Evolutionary conservation across 169 alveolate species (phyloP), one percentile per base, ranked within the genome.

Genomic region (Cyclospora cayetanensis): DNA sequence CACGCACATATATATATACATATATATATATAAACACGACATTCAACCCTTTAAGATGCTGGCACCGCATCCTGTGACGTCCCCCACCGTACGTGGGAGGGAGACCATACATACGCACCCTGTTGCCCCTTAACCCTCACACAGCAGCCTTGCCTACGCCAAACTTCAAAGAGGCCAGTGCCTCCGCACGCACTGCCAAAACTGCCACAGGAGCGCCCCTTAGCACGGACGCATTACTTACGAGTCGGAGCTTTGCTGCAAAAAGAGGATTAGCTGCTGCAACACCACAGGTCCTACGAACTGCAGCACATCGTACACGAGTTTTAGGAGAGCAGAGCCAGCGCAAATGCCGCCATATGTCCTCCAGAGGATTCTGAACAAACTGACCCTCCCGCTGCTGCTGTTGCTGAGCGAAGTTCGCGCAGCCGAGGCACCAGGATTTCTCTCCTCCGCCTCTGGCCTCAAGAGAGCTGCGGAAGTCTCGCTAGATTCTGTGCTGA

Each of bases 251-350:
- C 60, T 46, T 46, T 46, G 60, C 60, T 46, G 60, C 31, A 68
- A 50, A 18, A 68, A 68, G 80, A 37, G 35, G 25, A 68, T 68
- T 4, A 68, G 29, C 39, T 31, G 80, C 43, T 68, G 80, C 43
- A 68, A 37, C 42, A 68, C 35, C 31, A 68, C 52, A 25, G 80
- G 80, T 1, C 80, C 80, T 29, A 68, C 80, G 15, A 68, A 68
- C 25, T 31, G 50, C 43, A 68, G 80, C 25, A 68, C 31, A 37
- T 68, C 80, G 52, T 31, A 7, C 11, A 31, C 39, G 25, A 68
- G 20, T 20, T 68, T 68, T 27, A 68, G 52, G 27, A 27, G 35
- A 1, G 80, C 80, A 12, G 80, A 37, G 25, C 25, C 43, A 3
- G 35, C 5, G 50, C 43, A 31, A 5, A 5, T n/a, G n/a, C 27